Evolutionary conservation across 2,329 filamentous ascomycete species (phyloP).

Genomic region (Neopestalotiopsis sp.): DNA sequence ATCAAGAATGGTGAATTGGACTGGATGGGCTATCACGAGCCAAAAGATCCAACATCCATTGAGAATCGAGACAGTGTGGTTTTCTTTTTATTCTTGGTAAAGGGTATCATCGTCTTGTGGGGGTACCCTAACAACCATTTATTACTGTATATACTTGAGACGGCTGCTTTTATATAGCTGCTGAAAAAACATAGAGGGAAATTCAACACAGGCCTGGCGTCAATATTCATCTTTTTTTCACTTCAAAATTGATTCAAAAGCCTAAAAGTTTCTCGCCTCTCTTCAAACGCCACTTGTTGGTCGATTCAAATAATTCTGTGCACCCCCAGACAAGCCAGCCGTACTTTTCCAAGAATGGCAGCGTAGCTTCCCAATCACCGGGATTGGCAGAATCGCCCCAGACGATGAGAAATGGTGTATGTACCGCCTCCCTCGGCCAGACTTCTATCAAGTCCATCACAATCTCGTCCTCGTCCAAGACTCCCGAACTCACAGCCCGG

Average conservation of each 20-base stretch:
- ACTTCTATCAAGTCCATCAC: constrained; percentile 34
- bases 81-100: background rate
- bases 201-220: constrained; percentile 9
- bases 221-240: background rate
- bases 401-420: constrained; percentile 39
- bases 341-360: constrained; percentile 42
- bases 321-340: constrained; percentile 41
- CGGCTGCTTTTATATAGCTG: constrained; percentile 5
- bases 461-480: constrained; percentile 34
- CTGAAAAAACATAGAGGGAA: constrained; percentile 1
- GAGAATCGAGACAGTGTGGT: background rate
- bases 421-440: constrained; percentile 29
- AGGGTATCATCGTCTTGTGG: background rate
- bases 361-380: constrained; percentile 45
- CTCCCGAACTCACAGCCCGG: constrained; percentile 19
- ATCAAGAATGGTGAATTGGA: background rate
- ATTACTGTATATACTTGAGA: constrained; percentile 12
- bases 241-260: background rate
- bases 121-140: background rate
- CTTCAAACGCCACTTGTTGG: constrained; percentile 40
- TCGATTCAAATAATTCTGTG: constrained; percentile 37
- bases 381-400: constrained; percentile 43
- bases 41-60: background rate
- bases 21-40: background rate
- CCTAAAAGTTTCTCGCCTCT: constrained; percentile 36